Base-by-base conservation (phyloP, 257 asterid genomes). In the Ehretia macrophylla region DNA sequence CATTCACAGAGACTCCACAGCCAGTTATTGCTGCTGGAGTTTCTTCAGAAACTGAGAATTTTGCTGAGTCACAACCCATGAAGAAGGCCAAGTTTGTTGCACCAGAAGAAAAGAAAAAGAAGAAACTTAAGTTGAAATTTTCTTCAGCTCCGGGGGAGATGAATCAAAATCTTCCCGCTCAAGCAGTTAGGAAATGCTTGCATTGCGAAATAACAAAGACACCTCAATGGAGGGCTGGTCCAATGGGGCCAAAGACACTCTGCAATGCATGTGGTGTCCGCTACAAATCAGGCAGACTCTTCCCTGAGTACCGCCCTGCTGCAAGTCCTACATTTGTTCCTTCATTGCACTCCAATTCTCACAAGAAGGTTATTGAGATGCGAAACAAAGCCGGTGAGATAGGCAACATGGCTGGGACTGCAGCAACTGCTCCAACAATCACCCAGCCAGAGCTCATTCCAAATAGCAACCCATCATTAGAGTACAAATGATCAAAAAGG, bases 261-360 rank as follows among this genome's bases (percentile, higher is more conserved):
- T 82, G 88, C 68, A 82, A 82, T 18, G 88, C 88, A 0, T 82
- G 88, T 62, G 88, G 85, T 0, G 88, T 81, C 18, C 83, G 88
- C 40, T 69, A 79, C 70, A 82, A 82, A 67, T 76, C 85, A 0
- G 88, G 88, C 49, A 68, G 85, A 11, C 83, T 82, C 32, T 82
- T 76, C 61, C 88, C 85, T 0, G 85, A 76, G 51, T 79, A 82
- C 56, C 72, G 88, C 4, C 88, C 85, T 6, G 88, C 88, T 17
- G 88, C 85, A 0, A 82, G 85, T 38, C 85, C 85, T 0, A 82
- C 88, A 6, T 82, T 82, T 39, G 79, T 79, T 47, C 81, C 88
- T 0, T 45, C 73, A 0, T 14, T 79, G 64, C 88, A 82, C 63
- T 82, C 88, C 3, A 82, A 82, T 67, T 82, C 88, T 17, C 88